These are phyloP conservation scores for Poa annua DNA, from an alignment of 176 grass and related monocot genomes.

Conservation along the genomic window DNA sequence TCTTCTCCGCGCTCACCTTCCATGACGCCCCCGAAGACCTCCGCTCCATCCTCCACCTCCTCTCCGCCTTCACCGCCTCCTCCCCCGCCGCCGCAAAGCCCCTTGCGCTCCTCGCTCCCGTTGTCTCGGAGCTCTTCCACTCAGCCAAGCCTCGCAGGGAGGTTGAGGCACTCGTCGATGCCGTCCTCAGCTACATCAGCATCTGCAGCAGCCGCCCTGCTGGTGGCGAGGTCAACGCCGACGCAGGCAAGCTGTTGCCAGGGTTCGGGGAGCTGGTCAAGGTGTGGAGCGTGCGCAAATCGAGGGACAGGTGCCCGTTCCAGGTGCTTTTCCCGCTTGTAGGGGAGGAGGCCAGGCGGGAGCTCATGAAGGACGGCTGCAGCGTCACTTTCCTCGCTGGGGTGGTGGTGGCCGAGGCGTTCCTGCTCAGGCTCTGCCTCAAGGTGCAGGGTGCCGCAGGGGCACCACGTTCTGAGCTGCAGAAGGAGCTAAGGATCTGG, in stretches of 20 bases:
- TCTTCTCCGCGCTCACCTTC: conserved; percentile 86
- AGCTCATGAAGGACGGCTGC: conserved; percentile 74
- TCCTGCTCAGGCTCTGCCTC: conserved; percentile 89
- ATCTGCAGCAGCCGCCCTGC: conserved; percentile 66
- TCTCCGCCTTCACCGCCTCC: conserved; percentile 66
- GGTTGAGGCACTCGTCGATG: conserved; percentile 68
- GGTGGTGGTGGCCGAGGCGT: conserved; percentile 71
- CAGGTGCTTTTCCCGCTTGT: conserved; percentile 77
- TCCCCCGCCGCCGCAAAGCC: conserved; percentile 62
- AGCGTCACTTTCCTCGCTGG: conserved; percentile 73
- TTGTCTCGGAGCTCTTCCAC: conserved; percentile 82
- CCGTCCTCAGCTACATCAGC: conserved; percentile 81
- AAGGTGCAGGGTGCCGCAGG: conserved; percentile 64
- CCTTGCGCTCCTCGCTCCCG: conserved; percentile 80
- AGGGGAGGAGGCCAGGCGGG: conserved; percentile 63
- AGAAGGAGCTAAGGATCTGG: conserved; percentile 91
- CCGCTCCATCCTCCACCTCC: conserved; percentile 74
- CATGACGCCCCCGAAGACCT: conserved; percentile 69
- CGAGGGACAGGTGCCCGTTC: conserved; percentile 55
- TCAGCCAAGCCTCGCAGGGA: conserved; percentile 71
- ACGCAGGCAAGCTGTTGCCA: conserved; percentile 51
- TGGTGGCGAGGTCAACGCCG: conserved; percentile 2
- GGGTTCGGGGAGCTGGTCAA: conserved; percentile 78
- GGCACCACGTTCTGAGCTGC: conserved; percentile 52
- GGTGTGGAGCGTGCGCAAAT: conserved; percentile 81